phyloP scores from a whole-genome alignment of 352 stramenopile genomes.

The Globisporangium nodosum region DNA sequence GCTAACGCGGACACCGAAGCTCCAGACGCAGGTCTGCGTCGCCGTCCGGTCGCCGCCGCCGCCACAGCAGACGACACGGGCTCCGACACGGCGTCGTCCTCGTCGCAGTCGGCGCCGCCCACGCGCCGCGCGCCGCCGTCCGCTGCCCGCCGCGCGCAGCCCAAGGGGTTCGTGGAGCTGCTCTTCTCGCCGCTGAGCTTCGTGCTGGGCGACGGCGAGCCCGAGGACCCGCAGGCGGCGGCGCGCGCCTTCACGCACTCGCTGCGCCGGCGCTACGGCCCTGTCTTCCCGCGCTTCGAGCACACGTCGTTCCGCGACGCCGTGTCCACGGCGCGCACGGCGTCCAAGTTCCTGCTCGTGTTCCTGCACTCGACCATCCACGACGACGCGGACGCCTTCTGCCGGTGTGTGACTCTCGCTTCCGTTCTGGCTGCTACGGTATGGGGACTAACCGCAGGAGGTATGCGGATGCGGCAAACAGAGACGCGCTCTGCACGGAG shows the following conservation, averaged over 20 bases:
- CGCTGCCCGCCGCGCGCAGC: background rate
- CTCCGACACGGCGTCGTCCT: constrained; percentile 13
- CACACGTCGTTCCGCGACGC: constrained; percentile 79
- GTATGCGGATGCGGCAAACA: constrained; percentile 8
- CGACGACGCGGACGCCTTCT: constrained; percentile 70
- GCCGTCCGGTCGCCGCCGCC: constrained; percentile 22
- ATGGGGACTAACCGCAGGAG: no score
- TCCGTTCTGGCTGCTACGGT: no score
- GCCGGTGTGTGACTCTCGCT: constrained; percentile 25
- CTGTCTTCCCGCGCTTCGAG: constrained; percentile 65
- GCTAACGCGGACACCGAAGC: constrained; percentile 7
- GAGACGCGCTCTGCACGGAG: constrained; percentile 62
- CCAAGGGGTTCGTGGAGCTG: constrained; percentile 70
- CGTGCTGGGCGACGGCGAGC: constrained; percentile 62
- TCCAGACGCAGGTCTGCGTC: constrained; percentile 14
- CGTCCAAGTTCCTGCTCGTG: constrained; percentile 81
- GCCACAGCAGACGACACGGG: constrained; percentile 7
- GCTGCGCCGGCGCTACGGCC: constrained; percentile 51
- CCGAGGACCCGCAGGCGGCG: constrained; percentile 52
- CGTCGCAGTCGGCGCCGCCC: constrained; percentile 4
- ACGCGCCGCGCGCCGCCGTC: background rate
- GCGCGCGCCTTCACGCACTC: constrained; percentile 53
- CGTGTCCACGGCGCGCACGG: constrained; percentile 66
- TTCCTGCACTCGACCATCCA: constrained; percentile 85
- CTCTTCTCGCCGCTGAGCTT: constrained; percentile 72